Conservation (phyloP, 257 asterid genomes). For the Hygrophila difformis region DNA sequence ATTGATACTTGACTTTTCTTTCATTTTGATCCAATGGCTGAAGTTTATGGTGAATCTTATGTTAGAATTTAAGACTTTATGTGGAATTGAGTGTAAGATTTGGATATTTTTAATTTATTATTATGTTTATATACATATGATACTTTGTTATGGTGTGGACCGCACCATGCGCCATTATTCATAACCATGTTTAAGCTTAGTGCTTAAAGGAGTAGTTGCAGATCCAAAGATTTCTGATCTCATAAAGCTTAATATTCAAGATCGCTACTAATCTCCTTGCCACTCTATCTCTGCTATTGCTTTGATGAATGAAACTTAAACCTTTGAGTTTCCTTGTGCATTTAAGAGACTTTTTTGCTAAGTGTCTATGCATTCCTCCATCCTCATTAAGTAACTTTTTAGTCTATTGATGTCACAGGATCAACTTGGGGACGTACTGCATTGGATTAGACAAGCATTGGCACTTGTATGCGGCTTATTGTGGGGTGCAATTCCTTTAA, state of each 20-base stretch:
- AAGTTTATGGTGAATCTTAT: no score
- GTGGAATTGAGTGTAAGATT: background rate
- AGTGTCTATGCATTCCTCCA: no score
- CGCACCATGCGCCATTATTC: no score
- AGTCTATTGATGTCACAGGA: conserved; percentile 47
- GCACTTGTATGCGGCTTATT: conserved; percentile 68
- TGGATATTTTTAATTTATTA: background rate
- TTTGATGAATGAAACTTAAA: no score
- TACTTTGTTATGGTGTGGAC: no score
- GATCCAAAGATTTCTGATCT: background rate
- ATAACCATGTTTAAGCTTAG: conserved; percentile 2
- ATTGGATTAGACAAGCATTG: conserved; percentile 89
- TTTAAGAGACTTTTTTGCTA: no score
- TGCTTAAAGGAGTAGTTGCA: background rate
- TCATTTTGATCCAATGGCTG: no score
- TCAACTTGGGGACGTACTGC: conserved; percentile 83
- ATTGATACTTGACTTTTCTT: no score
- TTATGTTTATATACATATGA: background rate
- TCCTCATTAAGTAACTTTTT: background rate
- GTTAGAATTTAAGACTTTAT: no score
- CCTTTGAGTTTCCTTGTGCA: no score
- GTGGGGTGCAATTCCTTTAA: conserved; percentile 94
- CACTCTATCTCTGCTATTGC: background rate
- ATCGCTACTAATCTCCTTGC: background rate
- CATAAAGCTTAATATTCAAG: conserved; percentile 3